Evolutionary conservation across 805 yeast species (phyloP).

Genomic region (Groenewaldozyma salmanticensis): DNA sequence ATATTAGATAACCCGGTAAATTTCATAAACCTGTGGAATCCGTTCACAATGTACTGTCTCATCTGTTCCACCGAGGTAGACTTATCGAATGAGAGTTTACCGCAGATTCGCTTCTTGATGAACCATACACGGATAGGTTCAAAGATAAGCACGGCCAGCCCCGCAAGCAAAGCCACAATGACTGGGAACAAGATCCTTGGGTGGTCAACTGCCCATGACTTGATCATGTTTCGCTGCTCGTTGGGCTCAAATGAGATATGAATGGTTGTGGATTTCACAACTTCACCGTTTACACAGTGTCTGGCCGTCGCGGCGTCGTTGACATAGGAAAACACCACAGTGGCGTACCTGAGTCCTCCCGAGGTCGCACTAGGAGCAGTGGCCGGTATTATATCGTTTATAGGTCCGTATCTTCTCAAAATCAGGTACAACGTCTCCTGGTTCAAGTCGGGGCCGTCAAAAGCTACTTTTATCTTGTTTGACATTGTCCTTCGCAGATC

Average conservation of each 20-base stretch:
- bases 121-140: constrained; percentile 87
- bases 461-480: constrained; percentile 49
- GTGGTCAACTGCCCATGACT: constrained; percentile 58
- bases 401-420: constrained; percentile 80
- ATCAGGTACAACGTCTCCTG: constrained; percentile 76
- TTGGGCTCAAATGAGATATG: constrained; percentile 67
- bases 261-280: constrained; percentile 45
- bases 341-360: constrained; percentile 41
- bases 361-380: constrained; percentile 33
- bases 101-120: constrained; percentile 55
- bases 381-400: constrained; percentile 61
- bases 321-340: constrained; percentile 44
- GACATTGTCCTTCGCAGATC: constrained; percentile 76
- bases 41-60: background rate
- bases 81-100: constrained; percentile 10
- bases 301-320: constrained; percentile 78
- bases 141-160: constrained; percentile 73
- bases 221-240: constrained; percentile 37
- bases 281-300: constrained; percentile 80
- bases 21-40: background rate
- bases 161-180: constrained; percentile 67
- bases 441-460: constrained; percentile 65
- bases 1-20: background rate
- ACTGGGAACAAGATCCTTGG: constrained; percentile 77
- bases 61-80: constrained; percentile 3